Base-by-base conservation (phyloP, 2,329 filamentous ascomycete species). In the Diaporthe helianthi region DNA sequence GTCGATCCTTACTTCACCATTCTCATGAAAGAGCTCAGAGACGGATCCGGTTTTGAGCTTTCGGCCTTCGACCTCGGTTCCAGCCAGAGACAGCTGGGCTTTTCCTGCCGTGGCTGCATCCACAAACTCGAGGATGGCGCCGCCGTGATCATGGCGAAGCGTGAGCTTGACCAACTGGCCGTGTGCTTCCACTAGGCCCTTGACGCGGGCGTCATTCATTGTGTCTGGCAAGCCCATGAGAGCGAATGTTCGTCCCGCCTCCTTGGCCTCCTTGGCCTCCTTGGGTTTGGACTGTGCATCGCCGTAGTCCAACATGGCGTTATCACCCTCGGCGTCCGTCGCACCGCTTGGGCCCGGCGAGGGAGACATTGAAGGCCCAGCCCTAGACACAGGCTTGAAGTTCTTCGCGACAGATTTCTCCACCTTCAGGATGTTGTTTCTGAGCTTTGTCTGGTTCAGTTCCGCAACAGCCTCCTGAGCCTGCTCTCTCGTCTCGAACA, bases 171-270 rank as follows among this genome's bases (percentile, higher is more conserved):
- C 84, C 29, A 98, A 84, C 1, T 85, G 79, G 0, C 93, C 94
- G 53, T 90, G 85, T 1, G 89, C 86, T 74, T 93, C 91, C 10
- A 92, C 89, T 3, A 97, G 82, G 0, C 89, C 85, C 53, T 88
- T 88, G 67, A 99, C 88, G 36, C 94, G 93, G 1, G 92, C 89
- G 75, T 97, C 93, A 73, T 97, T 98, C 75, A 98, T 89, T 0
- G 94, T 98, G 76, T 98, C 96, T 0, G 96, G 93, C 1, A 99
- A 83, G 72, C 94, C 92, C 80, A 98, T 88, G 33, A 99, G 83
- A 12, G 91, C 91, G 61, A 98, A 85, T 0, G 93, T 96, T 65
- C 68, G 67, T 12, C 29, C 76, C 73, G 74, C 71, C 24, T 69
- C 69, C 65, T 52, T 73, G 65, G 73, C 72, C 10, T 72, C 71